Evolutionary conservation across 2,329 filamentous ascomycete species (phyloP), one percentile per base, ranked within the genome.

Genomic region (Ambrosiella cleistominuta): DNA sequence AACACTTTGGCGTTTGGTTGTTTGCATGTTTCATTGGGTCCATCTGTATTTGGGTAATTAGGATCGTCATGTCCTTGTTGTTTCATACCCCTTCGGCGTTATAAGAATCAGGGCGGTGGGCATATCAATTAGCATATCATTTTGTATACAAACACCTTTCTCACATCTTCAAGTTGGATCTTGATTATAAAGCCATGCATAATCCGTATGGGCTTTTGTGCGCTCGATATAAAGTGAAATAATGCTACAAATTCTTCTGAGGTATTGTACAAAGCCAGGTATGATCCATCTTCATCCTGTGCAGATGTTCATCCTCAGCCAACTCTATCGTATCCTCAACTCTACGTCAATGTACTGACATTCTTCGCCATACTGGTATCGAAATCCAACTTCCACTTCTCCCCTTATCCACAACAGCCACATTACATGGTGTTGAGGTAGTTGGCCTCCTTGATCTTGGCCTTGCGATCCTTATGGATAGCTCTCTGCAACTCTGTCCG

Each of bases 361-460:
- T 39, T 38, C 44, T 17, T 37, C 45, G 7, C 47, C 44, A 47
- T 15, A 2, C n/a, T 47, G 2, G 13, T 15, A 47, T 47, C 11
- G 13, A 47, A 13, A 47, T 15, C 27, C 27, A 15, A 27, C 9
- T 54, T 49, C 15, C 47, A 7, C 13, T 44, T 19, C 6, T 6
- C 27, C 7, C 15, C 15, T 37, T n/a, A 17, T 5, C 15, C 27
- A 11, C 44, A 11, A 38, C 17, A n/a, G 17, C 36, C 55, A 13
- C 36, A 63, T 72, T 75, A 81, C 85, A 90, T 88, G 49, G 81
- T 80, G 78, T 85, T 86, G 71, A 93, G 78, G 77, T 89, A 93
- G 72, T 93, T 93, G 67, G 71, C 72, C 75, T 93, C 87, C 80
- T 90, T 91, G 67, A 93, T 93, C 70, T 77, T 79, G 61, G 78